Conservation (phyloP, 768 basidiomycete species). For the Cantharellus cinnabarinus region DNA sequence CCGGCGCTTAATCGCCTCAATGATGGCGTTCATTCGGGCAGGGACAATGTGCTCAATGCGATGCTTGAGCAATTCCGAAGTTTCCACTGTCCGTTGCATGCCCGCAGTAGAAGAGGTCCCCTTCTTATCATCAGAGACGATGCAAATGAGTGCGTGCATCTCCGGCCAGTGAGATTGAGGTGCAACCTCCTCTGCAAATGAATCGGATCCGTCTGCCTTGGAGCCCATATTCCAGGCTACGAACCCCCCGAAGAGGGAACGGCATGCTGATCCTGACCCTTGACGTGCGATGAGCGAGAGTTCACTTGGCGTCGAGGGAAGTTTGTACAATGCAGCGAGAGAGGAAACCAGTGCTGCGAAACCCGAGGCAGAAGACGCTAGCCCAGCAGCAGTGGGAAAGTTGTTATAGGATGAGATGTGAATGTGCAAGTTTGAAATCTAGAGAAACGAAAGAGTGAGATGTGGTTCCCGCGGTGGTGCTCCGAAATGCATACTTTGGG, state of each 20-base stretch:
- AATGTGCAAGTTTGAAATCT: slow-evolving; percentile 54
- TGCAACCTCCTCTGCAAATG: slow-evolving; percentile 72
- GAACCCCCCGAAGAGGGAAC: slow-evolving; percentile 91
- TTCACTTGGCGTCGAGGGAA: slow-evolving; percentile 54
- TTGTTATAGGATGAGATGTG: slow-evolving; percentile 95
- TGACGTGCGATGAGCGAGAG: slow-evolving; percentile 92
- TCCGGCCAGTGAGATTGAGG: slow-evolving; percentile 80
- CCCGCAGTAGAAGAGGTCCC: slow-evolving; percentile 86
- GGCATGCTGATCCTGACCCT: slow-evolving; percentile 93
- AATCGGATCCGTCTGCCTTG: slow-evolving; percentile 54
- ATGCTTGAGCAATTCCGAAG: slow-evolving; percentile 69
- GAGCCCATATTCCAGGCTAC: slow-evolving; percentile 84
- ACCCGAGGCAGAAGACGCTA: slow-evolving; percentile 92
- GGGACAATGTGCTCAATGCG: slow-evolving; percentile 80
- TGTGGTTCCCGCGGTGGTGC: not conserved
- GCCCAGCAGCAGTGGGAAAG: slow-evolving; percentile 96
- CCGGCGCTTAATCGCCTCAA: slow-evolving; percentile 48
- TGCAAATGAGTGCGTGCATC: slow-evolving; percentile 91
- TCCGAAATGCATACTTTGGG: slow-evolving; percentile 35
- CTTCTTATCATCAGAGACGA: slow-evolving; percentile 92
- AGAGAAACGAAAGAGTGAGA: not conserved
- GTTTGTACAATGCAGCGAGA: slow-evolving; percentile 65
- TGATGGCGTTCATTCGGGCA: slow-evolving; percentile 61
- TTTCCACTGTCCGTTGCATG: slow-evolving; percentile 96
- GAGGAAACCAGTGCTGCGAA: slow-evolving; percentile 90